Base-by-base conservation (phyloP, 2,329 filamentous ascomycete genomes). In the Emericellopsis cladophorae region DNA sequence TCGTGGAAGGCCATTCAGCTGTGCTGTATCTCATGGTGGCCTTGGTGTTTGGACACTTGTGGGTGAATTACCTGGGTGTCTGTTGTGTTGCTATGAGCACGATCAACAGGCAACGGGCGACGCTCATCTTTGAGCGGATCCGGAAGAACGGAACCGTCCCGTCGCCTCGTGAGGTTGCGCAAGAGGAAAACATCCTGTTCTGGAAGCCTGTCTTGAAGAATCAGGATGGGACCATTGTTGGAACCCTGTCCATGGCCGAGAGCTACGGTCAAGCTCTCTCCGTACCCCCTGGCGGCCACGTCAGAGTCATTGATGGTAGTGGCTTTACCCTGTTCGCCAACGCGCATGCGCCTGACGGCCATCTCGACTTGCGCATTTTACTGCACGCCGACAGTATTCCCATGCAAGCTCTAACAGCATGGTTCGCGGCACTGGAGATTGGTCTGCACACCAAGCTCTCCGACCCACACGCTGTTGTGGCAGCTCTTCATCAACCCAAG, bases 51-150 rank as follows among this genome's bases (percentile, higher is more conserved):
- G 65, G 84, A 7, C 92, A 96, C 59, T 71, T 96, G 7, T 74
- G 71, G 54, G 88, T 84, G 51, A 96, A 96, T 59, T 90, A 93
- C 58, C 70, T 77, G 29, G 92, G 88, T 34, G 90, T 98, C 5
- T 73, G 81, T 46, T 73, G 83, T 38, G 89, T 98, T 14, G 79
- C 78, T 55, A 86, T 96, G 80, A 74, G 75, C 32, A 85, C 77
- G 7, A 68, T 96, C 31, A 96, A 95, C 61, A 74, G 86, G 18
- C 89, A 96, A 59, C 76, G 92, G 31, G 84, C 88, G 2, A 85
- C 81, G 37, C 77, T 95, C 16, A 67, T 94, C 2, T 80, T 89
- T 50, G 71, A 75, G 33, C 65, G 70, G 46, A 73, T 74, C 40
- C 56, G 81, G 49, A 45, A 46, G 14, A 67, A 57, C 40, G 65